Base-by-base conservation (phyloP, 2,329 filamentous ascomycete species). In the Fusarium sp. region DNA sequence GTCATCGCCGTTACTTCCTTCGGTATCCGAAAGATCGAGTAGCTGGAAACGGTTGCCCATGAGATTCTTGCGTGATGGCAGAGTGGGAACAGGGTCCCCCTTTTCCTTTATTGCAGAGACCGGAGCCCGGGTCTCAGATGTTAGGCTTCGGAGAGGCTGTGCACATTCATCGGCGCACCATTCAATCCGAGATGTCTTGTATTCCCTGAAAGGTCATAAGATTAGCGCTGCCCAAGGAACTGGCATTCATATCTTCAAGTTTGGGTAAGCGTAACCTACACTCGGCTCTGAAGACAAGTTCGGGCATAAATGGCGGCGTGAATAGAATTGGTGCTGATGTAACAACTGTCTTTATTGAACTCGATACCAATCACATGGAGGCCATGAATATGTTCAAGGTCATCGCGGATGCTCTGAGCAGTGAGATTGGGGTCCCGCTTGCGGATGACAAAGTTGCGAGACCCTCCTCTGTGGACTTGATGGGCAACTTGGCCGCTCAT, bases 341-440 rank as follows among this genome's bases (percentile, higher is more conserved):
- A 87, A 59, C 86, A 90, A 76, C 88, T 86, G 6, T 83, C 83
- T 18, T 83, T 80, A 4, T 79, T 77, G 76, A 91, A 90, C 10
- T 80, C 78, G 42, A 96, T 80, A 41, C 85, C 85, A 72, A 96
- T 83, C 13, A 96, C 85, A 21, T 90, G 81, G 2, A 96, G 83
- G 64, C 92, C 92, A 80, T 95, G 89, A 62, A 96, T 95, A 75
- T 96, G 93, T 23, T 94, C 90, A 36, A 96, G 83, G 71, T 96
- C 91, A 6, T 89, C 84, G 13, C 90, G 88, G 66, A 96, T 88
- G 17, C 80, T 78, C 10, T 86, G 79, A 67, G 89, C 89, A 0
- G 88, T 93, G 68, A 91, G 80, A 52, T 80, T 84, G 52, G 80
- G 80, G 69, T 82, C 82, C 68, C 86, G 87, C 11, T 85, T 84